Conservation (phyloP, 2,329 filamentous ascomycete species). For the Zymoseptoria pseudotritici region DNA sequence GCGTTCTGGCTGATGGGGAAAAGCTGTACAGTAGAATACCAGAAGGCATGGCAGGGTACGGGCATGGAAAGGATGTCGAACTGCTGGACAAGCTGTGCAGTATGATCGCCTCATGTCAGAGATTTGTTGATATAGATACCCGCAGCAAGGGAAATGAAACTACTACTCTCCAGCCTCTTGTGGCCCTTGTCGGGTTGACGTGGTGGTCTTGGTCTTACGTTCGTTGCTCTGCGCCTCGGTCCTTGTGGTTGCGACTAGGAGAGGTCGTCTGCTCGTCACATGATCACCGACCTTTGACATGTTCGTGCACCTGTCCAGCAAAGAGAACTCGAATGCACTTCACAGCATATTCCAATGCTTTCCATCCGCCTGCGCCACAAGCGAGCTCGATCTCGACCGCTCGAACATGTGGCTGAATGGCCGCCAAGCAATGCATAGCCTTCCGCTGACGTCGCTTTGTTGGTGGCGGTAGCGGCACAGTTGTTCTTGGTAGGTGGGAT, state of each 20-base stretch:
- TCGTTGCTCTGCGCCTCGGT: not conserved
- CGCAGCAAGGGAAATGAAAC: not conserved
- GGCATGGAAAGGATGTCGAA: not conserved
- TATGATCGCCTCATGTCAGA: not conserved
- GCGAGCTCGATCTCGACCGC: not conserved
- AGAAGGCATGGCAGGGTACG: not conserved
- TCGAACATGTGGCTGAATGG: not conserved
- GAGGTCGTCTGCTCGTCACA: not conserved
- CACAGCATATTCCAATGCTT: not conserved
- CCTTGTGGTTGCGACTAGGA: too few species aligned
- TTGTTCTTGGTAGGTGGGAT: not conserved
- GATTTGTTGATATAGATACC: not conserved
- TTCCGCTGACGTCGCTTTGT: not conserved
- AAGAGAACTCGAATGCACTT: not conserved
- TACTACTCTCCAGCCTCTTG: not conserved
- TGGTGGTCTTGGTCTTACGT: not conserved
- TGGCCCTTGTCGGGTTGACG: not conserved
- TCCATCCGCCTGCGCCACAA: not conserved
- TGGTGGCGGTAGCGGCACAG: not conserved
- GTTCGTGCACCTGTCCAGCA: not conserved
- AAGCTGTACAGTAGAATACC: not conserved
- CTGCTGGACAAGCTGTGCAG: not conserved
- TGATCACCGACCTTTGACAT: not conserved
- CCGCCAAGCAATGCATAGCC: not conserved
- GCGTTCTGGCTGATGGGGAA: not conserved